Conservation (phyloP, 1,139 yeast species). For the Suhomyces yuchorum region DNA sequence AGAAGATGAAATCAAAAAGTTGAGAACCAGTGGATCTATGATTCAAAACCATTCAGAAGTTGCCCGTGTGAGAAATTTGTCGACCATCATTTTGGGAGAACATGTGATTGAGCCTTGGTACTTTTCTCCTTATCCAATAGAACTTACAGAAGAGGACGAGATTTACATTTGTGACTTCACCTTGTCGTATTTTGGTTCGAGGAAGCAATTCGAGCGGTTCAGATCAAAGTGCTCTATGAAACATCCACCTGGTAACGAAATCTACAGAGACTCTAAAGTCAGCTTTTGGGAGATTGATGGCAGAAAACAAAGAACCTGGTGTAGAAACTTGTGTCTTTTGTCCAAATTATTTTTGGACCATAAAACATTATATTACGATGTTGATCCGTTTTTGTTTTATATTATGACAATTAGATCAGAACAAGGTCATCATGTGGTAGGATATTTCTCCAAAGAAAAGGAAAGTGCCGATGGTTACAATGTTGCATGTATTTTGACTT, state of each 20-base stretch:
- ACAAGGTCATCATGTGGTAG: conserved; percentile 91
- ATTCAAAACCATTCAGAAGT: conserved; percentile 88
- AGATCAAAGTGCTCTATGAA: conserved; percentile 80
- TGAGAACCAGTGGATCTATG: conserved; percentile 95
- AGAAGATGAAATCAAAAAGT: conserved; percentile 89
- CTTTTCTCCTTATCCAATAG: conserved; percentile 95
- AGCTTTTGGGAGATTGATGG: conserved; percentile 96
- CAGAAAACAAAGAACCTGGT: conserved; percentile 93
- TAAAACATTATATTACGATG: conserved; percentile 93
- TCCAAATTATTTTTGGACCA: conserved; percentile 91
- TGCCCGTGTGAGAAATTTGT: conserved; percentile 84
- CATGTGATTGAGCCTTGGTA: conserved; percentile 98
- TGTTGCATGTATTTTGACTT: conserved; percentile 92
- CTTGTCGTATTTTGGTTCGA: conserved; percentile 82
- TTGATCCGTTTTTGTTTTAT: conserved; percentile 93
- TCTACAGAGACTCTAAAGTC: conserved; percentile 79
- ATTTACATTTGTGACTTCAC: conserved; percentile 92
- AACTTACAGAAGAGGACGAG: conserved; percentile 86
- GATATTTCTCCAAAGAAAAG: conserved; percentile 94
- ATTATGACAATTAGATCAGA: conserved; percentile 91
- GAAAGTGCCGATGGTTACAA: conserved; percentile 95
- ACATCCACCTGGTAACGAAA: conserved; percentile 98
- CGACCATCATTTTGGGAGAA: conserved; percentile 79
- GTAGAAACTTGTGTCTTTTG: conserved; percentile 86
- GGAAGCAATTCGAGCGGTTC: conserved; percentile 89